These are phyloP conservation scores for Eucalyptus pauciflora DNA, from an alignment of 345 rosid species.

Conservation along the genomic window DNA sequence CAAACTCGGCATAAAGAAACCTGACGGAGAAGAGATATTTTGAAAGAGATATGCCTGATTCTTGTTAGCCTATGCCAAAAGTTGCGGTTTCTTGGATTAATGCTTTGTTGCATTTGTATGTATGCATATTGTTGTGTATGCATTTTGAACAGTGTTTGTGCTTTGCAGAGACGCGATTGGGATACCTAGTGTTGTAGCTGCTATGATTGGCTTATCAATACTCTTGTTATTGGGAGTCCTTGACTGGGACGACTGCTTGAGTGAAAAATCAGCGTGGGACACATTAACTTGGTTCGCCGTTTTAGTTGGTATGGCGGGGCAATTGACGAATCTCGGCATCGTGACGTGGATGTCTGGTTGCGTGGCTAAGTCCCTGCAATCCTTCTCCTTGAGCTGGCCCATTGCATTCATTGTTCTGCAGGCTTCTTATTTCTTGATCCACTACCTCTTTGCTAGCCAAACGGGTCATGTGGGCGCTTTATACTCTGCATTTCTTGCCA, in stretches of 20 bases:
- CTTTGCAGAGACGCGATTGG: conserved; percentile 61
- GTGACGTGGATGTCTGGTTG: conserved; percentile 82
- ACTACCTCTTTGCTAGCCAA: conserved; percentile 96
- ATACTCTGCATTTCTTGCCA: conserved; percentile 95
- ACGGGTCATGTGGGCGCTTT: conserved; percentile 94
- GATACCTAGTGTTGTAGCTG: conserved; percentile 91
- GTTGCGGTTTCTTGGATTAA: not conserved
- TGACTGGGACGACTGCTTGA: conserved; percentile 92
- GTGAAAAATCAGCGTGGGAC: conserved; percentile 98
- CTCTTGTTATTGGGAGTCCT: conserved; percentile 85
- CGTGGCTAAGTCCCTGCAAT: conserved; percentile 55
- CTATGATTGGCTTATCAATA: conserved; percentile 87
- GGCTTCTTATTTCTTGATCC: conserved; percentile 88
- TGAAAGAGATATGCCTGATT: not conserved
- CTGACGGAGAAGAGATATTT: not conserved
- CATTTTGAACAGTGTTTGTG: not conserved
- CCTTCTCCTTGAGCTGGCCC: conserved; percentile 86
- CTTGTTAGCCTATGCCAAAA: not conserved
- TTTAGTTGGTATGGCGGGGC: conserved; percentile 94
- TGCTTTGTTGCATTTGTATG: not conserved
- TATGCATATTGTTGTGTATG: not conserved
- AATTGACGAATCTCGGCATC: conserved; percentile 77
- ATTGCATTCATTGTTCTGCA: conserved; percentile 78
- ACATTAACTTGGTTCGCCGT: conserved; percentile 93
- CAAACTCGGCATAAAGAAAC: not conserved